phyloP scores from a whole-genome alignment of 1,139 yeast genomes.

The Lodderomyces pseudojiufengensis region DNA sequence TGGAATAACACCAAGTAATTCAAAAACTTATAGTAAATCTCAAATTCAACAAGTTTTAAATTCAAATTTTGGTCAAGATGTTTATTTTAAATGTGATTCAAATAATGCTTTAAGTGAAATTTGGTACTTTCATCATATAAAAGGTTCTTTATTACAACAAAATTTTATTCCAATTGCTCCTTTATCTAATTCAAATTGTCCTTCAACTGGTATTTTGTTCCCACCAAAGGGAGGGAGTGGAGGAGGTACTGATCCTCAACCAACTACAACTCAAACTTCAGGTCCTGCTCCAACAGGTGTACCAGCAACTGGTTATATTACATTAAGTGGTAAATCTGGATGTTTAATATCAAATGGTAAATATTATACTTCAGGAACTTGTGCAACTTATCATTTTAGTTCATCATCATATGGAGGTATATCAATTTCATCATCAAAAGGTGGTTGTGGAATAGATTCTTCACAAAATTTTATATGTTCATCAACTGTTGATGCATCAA shows the following conservation, averaged over 20 bases:
- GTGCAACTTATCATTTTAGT: slow-evolving; percentile 62
- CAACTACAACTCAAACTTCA: slow-evolving; percentile 15
- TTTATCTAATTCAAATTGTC: slow-evolving; percentile 54
- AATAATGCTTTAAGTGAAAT: slow-evolving; percentile 72
- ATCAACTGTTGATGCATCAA: slow-evolving; percentile 24
- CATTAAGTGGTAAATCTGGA: slow-evolving; percentile 56
- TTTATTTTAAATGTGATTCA: slow-evolving; percentile 63
- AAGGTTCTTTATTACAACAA: slow-evolving; percentile 70
- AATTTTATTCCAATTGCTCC: slow-evolving; percentile 65
- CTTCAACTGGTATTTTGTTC: slow-evolving; percentile 64
- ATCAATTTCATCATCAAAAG: slow-evolving; percentile 62
- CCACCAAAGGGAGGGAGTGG: slow-evolving; percentile 52
- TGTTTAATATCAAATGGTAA: slow-evolving; percentile 83
- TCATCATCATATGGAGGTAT: slow-evolving; percentile 63
- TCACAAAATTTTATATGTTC: slow-evolving; percentile 32
- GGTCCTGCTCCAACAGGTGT: slow-evolving; percentile 25
- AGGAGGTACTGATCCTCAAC: slow-evolving; percentile 3
- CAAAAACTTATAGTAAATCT: slow-evolving; percentile 57
- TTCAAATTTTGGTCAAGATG: slow-evolving; percentile 56
- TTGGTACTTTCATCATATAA: slow-evolving; percentile 83
- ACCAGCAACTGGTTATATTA: slow-evolving; percentile 39
- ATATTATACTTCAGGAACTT: slow-evolving; percentile 81
- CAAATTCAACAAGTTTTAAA: slow-evolving; percentile 65
- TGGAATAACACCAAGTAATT: slow-evolving; percentile 66
- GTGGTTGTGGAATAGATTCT: slow-evolving; percentile 59